phyloP scores from a whole-genome alignment of 768 basidiomycete genomes.

The Hygrocybe punicea region DNA sequence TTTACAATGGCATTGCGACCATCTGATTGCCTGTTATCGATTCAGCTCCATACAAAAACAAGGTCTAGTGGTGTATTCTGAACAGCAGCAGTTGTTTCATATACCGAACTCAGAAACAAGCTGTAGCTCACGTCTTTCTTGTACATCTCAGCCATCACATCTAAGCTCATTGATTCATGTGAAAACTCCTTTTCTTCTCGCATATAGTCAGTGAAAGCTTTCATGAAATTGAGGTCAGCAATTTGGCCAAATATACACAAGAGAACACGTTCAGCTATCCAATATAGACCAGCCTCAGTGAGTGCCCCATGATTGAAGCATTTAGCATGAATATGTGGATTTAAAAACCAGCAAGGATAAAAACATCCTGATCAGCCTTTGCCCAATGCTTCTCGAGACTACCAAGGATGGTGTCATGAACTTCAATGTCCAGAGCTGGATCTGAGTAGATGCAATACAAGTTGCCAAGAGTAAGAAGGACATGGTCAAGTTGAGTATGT shows the following conservation, averaged over 20 bases:
- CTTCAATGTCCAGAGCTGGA: slow-evolving; percentile 8
- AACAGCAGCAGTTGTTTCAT: neutral
- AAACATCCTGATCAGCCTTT: slow-evolving; percentile 33
- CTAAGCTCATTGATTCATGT: slow-evolving; percentile 8
- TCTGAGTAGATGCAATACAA: slow-evolving; percentile 25
- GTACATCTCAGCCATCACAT: slow-evolving; percentile 3
- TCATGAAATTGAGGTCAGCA: slow-evolving; percentile 7
- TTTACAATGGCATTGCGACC: slow-evolving; percentile 15
- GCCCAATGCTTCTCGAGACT: slow-evolving; percentile 36
- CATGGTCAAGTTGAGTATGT: slow-evolving; percentile 28
- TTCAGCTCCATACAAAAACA: neutral
- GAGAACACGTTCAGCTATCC: slow-evolving; percentile 10
- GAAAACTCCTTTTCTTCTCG: slow-evolving; percentile 4
- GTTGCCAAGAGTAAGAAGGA: slow-evolving; percentile 32
- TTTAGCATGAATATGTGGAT: slow-evolving; percentile 25
- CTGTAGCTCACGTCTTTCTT: slow-evolving; percentile 8
- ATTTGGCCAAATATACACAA: slow-evolving; percentile 8
- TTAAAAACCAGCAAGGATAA: slow-evolving; percentile 33
- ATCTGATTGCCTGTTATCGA: neutral
- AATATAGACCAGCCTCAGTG: slow-evolving; percentile 4
- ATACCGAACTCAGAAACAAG: neutral
- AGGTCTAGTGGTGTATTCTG: slow-evolving; percentile 8
- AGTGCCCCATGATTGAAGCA: slow-evolving; percentile 10
- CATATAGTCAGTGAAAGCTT: slow-evolving; percentile 12
- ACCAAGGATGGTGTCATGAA: slow-evolving; percentile 14